phyloP scores from a whole-genome alignment of 2,329 filamentous ascomycete species.

The Simplicillium aogashimaense region DNA sequence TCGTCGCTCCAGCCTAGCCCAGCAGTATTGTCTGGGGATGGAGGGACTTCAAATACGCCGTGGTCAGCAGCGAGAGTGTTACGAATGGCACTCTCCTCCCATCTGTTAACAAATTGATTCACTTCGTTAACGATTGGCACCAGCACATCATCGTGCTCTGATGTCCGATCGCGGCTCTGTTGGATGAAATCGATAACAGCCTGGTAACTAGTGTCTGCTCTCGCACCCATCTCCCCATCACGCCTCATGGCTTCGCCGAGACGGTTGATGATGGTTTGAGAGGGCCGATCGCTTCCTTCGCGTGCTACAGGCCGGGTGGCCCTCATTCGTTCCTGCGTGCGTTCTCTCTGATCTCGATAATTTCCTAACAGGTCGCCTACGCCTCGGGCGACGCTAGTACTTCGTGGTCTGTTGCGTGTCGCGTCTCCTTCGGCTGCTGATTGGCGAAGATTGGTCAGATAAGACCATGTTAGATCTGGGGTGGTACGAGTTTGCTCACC shows the following conservation, averaged over 20 bases:
- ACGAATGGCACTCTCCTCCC: slow-evolving; percentile 26
- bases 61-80: slow-evolving; percentile 23
- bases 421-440: slow-evolving; percentile 13
- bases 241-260: not conserved
- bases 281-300: slow-evolving; percentile 22
- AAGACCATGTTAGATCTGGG: slow-evolving; percentile 10
- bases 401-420: slow-evolving; percentile 21
- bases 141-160: not conserved
- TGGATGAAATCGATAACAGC: slow-evolving; percentile 4
- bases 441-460: slow-evolving; percentile 10
- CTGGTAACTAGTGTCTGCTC: too few species aligned
- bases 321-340: slow-evolving; percentile 18
- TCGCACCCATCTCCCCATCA: not conserved
- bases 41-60: slow-evolving; percentile 30
- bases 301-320: slow-evolving; percentile 12
- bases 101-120: slow-evolving; percentile 24
- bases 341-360: slow-evolving; percentile 26
- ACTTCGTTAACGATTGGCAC: slow-evolving; percentile 18
- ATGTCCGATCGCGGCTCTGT: too few species aligned
- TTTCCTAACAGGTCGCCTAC: slow-evolving; percentile 27
- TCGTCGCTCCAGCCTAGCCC: slow-evolving; percentile 54
- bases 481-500: slow-evolving; percentile 11
- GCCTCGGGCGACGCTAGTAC: slow-evolving; percentile 24
- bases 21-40: slow-evolving; percentile 47
- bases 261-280: too few species aligned